These are phyloP conservation scores for Microthyrium microscopicum DNA, from an alignment of 2,329 filamentous ascomycete genomes.

Conservation along the genomic window DNA sequence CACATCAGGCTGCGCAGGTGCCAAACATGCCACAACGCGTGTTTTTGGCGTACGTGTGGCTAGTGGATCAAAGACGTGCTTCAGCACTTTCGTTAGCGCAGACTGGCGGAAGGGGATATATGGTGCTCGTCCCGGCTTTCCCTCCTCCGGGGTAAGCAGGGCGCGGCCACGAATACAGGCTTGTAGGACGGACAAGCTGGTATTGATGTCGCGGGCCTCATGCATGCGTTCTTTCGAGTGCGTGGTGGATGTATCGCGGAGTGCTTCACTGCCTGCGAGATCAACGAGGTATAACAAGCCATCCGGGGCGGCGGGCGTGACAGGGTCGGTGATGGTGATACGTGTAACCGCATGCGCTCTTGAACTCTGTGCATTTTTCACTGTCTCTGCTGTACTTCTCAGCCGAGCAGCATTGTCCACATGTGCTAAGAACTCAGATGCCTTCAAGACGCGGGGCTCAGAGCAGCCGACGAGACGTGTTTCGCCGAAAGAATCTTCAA, in stretches of 20 bases:
- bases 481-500: slow-evolving; percentile 29
- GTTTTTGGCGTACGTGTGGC: not conserved
- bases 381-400: slow-evolving; percentile 90
- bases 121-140: too few species aligned
- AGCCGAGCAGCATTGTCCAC: slow-evolving; percentile 39
- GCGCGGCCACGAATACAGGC: slow-evolving; percentile 3
- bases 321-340: slow-evolving; percentile 67
- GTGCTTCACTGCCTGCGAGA: slow-evolving; percentile 67
- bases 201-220: slow-evolving; percentile 97
- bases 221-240: slow-evolving; percentile 74
- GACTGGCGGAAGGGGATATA: slow-evolving; percentile 3
- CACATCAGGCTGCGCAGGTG: not conserved
- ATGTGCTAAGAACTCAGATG: not conserved
- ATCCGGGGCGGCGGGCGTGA: slow-evolving; percentile 70
- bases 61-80: slow-evolving; percentile 4
- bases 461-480: not conserved
- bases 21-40: slow-evolving; percentile 1
- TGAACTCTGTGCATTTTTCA: slow-evolving; percentile 86
- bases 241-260: slow-evolving; percentile 64
- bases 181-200: slow-evolving; percentile 39
- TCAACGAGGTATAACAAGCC: slow-evolving; percentile 93
- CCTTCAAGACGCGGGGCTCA: not conserved
- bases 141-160: not conserved
- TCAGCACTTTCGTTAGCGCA: slow-evolving; percentile 2
- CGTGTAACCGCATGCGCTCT: slow-evolving; percentile 74